These are phyloP conservation scores for Dittrichia graveolens DNA, from an alignment of 129 eudicot genomes.

Conservation along the genomic window DNA sequence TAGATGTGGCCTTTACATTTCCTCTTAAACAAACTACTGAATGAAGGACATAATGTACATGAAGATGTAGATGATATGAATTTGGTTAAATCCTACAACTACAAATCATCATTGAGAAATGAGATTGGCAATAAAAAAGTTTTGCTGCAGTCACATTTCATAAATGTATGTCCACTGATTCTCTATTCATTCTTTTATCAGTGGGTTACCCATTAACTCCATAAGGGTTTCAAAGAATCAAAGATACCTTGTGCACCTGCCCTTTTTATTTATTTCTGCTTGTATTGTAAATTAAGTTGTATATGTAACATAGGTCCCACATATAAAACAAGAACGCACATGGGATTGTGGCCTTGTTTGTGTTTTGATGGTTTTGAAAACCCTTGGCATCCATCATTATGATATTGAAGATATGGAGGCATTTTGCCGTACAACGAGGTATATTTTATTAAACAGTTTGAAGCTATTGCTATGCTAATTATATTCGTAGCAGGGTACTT, in stretches of 20 bases:
- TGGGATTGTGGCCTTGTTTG: constrained; percentile 99
- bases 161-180: constrained; percentile 52
- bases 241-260: too few relatives aligned
- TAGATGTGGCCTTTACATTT: constrained; percentile 73
- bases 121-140: constrained; percentile 39
- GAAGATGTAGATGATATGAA: constrained; percentile 32
- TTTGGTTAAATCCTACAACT: constrained; percentile 40
- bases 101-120: constrained; percentile 34
- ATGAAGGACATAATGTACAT: constrained; percentile 44
- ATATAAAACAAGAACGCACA: constrained; percentile 63
- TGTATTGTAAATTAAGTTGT: neutral
- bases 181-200: neutral
- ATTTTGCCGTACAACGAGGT: constrained; percentile 79
- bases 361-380: constrained; percentile 76
- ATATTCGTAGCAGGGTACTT: too few relatives aligned
- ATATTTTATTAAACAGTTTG: neutral
- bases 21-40: constrained; percentile 65
- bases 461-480: neutral
- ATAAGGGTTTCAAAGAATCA: too few relatives aligned
- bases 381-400: constrained; percentile 50
- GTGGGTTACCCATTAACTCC: too few relatives aligned
- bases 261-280: too few relatives aligned
- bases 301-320: constrained; percentile 62
- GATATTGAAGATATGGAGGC: constrained; percentile 57
- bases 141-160: constrained; percentile 44